These are phyloP conservation scores for Monosporozyma yasuniensis DNA, from an alignment of 805 yeast genomes.

Conservation along the genomic window DNA sequence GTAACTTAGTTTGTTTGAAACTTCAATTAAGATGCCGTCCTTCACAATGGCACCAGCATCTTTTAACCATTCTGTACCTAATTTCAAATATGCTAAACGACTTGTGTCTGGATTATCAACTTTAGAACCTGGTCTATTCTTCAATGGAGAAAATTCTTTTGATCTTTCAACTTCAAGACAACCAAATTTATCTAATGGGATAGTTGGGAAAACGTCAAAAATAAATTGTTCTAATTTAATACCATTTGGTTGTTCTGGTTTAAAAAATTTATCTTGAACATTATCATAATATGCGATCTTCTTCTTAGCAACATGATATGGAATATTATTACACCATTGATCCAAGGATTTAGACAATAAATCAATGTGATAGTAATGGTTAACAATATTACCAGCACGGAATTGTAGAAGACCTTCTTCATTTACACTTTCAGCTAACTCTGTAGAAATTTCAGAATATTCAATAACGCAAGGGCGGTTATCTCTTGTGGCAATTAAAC, in stretches of 20 bases:
- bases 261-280: slow-evolving; percentile 36
- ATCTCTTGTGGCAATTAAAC: slow-evolving; percentile 70
- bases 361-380: slow-evolving; percentile 87
- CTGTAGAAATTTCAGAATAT: slow-evolving; percentile 78
- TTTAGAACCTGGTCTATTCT: slow-evolving; percentile 76
- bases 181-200: slow-evolving; percentile 66
- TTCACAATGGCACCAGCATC: slow-evolving; percentile 58
- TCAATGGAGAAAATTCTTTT: slow-evolving; percentile 88
- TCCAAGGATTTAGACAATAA: slow-evolving; percentile 53
- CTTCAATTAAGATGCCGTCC: slow-evolving; percentile 53
- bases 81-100: slow-evolving; percentile 48
- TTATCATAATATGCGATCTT: slow-evolving; percentile 60
- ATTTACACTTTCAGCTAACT: slow-evolving; percentile 60
- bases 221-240: slow-evolving; percentile 93
- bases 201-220: slow-evolving; percentile 86
- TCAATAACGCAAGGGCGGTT: slow-evolving; percentile 83
- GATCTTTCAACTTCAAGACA: slow-evolving; percentile 82
- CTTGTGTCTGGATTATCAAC: slow-evolving; percentile 84
- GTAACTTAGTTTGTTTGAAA: slow-evolving; percentile 67
- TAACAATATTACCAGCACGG: slow-evolving; percentile 95
- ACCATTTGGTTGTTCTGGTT: slow-evolving; percentile 81
- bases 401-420: slow-evolving; percentile 54
- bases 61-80: slow-evolving; percentile 68
- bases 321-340: slow-evolving; percentile 63
- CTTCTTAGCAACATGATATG: slow-evolving; percentile 93